Percentiles rank a stretch among this genome's conserved stretches.
Conservation (phyloP, 2,329 filamentous ascomycete genomes). For the Epichloe baconii region DNA sequence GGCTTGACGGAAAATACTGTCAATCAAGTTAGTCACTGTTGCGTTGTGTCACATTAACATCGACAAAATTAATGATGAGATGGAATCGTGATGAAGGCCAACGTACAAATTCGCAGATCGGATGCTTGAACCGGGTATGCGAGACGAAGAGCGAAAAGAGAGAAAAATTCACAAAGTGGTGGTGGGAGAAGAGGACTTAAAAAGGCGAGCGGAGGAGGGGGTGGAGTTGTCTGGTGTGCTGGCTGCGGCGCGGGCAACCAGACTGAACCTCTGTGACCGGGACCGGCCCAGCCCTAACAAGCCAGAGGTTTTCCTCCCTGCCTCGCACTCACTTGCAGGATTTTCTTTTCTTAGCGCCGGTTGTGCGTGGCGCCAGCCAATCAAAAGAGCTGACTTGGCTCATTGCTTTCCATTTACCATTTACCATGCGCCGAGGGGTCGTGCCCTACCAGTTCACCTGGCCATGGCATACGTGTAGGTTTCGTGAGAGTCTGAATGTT, state of each 20-base stretch:
- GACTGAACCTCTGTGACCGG: constrained; percentile 1
- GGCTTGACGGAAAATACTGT: constrained; percentile 4
- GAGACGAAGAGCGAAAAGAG: constrained; percentile 28
- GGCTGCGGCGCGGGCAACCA: constrained; percentile 23
- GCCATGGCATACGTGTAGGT: neutral
- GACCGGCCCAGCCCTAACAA: constrained; percentile 22
- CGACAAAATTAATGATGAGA: neutral
- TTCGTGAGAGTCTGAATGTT: neutral
- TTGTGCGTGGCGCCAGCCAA: constrained; percentile 6
- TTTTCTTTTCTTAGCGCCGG: constrained; percentile 8
- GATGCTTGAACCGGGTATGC: constrained; percentile 33
- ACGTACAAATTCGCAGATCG: constrained; percentile 29
- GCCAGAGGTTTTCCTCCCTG: constrained; percentile 14
- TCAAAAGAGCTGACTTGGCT: constrained; percentile 3
- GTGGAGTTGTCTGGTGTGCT: constrained; percentile 17
- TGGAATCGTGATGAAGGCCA: constrained; percentile 1
- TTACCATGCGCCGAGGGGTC: neutral
- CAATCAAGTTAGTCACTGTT: neutral
- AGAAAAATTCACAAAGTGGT: constrained; percentile 21
- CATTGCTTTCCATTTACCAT: neutral
- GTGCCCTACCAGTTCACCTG: neutral
- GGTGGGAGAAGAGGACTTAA: constrained; percentile 28
- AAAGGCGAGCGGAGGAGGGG: constrained; percentile 18
- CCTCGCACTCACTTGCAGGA: constrained; percentile 6
- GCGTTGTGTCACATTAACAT: neutral